A percentile compares a stretch with the other conserved stretches of the same genome.
Conservation (phyloP, 768 basidiomycete species). For the Lactarius hengduanensis region DNA sequence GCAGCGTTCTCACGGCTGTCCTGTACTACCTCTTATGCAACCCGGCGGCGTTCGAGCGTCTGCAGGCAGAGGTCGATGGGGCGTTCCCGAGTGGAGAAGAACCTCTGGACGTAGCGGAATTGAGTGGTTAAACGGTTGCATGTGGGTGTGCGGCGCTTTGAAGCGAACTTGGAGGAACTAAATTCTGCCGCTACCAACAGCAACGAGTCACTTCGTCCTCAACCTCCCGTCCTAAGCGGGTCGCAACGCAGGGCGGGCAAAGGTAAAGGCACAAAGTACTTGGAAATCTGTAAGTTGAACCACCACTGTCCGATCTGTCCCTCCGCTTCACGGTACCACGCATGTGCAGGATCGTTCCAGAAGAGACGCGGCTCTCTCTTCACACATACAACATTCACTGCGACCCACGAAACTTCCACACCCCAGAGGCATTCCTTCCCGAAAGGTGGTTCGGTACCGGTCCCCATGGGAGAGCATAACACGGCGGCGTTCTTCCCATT, state of each 20-base stretch:
- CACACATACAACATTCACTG: conserved; percentile 4
- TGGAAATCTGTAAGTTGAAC: neutral
- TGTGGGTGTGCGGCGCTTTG: neutral
- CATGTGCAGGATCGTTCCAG: neutral
- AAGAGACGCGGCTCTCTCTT: neutral
- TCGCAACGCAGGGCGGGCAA: neutral
- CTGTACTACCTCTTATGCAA: neutral
- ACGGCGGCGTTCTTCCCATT: conserved; percentile 26
- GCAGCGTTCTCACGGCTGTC: neutral
- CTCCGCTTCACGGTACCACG: neutral
- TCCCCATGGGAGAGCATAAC: neutral
- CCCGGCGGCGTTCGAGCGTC: neutral
- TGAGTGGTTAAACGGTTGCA: conserved; percentile 9
- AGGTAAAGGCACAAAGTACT: neutral
- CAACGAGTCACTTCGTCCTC: conserved; percentile 1
- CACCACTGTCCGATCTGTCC: neutral
- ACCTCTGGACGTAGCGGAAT: conserved; percentile 1
- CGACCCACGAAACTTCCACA: neutral
- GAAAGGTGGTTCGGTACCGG: neutral
- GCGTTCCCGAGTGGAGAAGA: conserved; percentile 4
- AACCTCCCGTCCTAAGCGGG: neutral
- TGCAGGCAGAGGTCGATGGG: neutral
- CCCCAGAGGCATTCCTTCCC: neutral
- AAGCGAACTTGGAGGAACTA: neutral
- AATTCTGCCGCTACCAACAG: neutral